Evolutionary conservation across 805 yeast genomes (phyloP), one percentile per base, ranked within the genome.

Genomic region (Kluyveromyces nonfermentans): DNA sequence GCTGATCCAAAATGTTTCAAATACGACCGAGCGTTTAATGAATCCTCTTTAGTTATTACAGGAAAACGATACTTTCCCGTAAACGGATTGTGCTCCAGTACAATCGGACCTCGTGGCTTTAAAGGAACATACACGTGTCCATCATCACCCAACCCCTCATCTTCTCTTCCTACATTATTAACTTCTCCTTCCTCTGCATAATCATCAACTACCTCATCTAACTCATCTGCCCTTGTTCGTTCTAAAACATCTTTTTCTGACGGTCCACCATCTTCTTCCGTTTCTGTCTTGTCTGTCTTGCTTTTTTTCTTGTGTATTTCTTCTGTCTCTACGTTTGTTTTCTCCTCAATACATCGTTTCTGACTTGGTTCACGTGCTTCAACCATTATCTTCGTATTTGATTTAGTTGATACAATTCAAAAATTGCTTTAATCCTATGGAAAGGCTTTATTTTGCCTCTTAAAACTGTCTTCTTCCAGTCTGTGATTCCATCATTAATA

Each of bases 1-100:
- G 71, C 63, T 28, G 75, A 69, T 0, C 96, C 96, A 46, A 74
- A 60, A 3, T 64, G 57, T 53, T 82, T 82, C 42, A 88, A 62
- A 53, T 55, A 78, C 40, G 69, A 67, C 45, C 81, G 68, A 1
- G 78, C 76, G 39, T 65, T 68, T 7, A 69, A 56, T 12, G 74
- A 65, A 25, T 67, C 67, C 22, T 70, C 72, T 37, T 69, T 70
- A 2, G 75, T 62, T n/a, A 65, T 57, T 5, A 45, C 40, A 1
- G 73, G 74, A 16, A 63, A 50, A 3, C 52, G 47, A 54, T 62
- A 67, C 45, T 62, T 61, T 2, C 65, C 65, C 1, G 56, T 55
- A 3, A 37, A 34, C 7, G 45, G 34, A 37, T 55, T 47, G 40
- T 51, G 54, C 14, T 65, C 59, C 7, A 68, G 55, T 20, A 50